Conservation (phyloP, 208 protist genomes). For the Blastocrithidia nonstop region DNA sequence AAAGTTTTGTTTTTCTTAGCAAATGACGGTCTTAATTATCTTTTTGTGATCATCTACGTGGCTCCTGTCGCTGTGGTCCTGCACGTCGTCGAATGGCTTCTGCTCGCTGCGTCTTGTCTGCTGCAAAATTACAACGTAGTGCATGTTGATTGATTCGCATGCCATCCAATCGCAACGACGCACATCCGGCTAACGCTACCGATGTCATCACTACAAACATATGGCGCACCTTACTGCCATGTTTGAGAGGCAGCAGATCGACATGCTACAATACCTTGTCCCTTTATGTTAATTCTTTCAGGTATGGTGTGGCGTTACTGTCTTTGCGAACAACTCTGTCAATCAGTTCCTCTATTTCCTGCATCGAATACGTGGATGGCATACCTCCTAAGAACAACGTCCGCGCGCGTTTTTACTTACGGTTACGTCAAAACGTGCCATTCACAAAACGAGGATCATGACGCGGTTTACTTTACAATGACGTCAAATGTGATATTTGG, state of each 20-base stretch:
- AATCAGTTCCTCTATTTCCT: conserved; percentile 54
- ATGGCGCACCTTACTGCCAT: conserved; percentile 35
- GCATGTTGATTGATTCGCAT: conserved; percentile 16
- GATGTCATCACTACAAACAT: conserved; percentile 65
- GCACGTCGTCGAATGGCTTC: conserved; percentile 34
- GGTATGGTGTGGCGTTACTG: conserved; percentile 9
- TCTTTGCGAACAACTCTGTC: conserved; percentile 20
- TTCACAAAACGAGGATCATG: conserved; percentile 74
- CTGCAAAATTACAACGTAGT: conserved; percentile 75
- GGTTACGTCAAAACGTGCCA: conserved; percentile 73
- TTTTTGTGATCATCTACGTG: neutral
- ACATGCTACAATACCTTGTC: conserved; percentile 38
- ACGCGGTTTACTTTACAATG: conserved; percentile 12
- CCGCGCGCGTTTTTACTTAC: conserved; percentile 57
- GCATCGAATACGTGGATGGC: conserved; percentile 25
- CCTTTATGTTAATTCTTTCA: conserved; percentile 8
- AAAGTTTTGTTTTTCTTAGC: too few relatives aligned
- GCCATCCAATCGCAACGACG: conserved; percentile 30
- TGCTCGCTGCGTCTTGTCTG: conserved; percentile 59
- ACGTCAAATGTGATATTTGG: too few relatives aligned
- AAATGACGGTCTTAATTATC: too few relatives aligned
- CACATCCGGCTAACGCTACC: conserved; percentile 26
- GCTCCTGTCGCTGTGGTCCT: neutral
- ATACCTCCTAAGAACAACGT: conserved; percentile 77
- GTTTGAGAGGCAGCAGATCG: conserved; percentile 45